These are phyloP conservation scores for Pyricularia sp. DNA, from an alignment of 2,329 filamentous ascomycete species.

Conservation along the genomic window DNA sequence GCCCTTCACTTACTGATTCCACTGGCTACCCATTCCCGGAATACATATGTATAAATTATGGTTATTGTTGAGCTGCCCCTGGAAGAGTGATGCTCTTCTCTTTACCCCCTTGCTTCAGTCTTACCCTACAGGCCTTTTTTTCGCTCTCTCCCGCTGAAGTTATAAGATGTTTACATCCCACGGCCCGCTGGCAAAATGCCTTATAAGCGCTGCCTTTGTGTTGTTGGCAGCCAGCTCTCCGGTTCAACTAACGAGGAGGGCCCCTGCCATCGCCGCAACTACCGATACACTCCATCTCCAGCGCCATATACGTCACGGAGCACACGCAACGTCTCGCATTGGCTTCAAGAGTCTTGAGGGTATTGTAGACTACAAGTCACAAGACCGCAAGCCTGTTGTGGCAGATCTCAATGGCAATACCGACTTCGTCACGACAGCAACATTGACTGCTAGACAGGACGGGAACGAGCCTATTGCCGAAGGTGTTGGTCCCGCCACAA, in stretches of 20 bases:
- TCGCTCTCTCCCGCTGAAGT: neutral
- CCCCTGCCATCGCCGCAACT: conserved; percentile 6
- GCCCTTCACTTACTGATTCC: neutral
- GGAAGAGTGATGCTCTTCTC: neutral
- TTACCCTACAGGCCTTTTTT: neutral
- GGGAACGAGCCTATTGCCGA: neutral
- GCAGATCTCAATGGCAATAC: neutral
- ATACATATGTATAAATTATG: neutral
- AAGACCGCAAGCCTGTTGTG: neutral
- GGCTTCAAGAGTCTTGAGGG: neutral
- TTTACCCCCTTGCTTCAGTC: neutral
- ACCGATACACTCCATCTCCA: conserved; percentile 6
- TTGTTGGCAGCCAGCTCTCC: conserved; percentile 1
- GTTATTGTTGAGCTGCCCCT: neutral
- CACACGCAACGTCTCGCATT: neutral
- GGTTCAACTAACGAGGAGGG: conserved; percentile 2
- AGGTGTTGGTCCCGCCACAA: conserved; percentile 3
- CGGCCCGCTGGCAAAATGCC: neutral
- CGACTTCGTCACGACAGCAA: neutral
- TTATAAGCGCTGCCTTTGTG: conserved; percentile 6
- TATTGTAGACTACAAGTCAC: neutral
- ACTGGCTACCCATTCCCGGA: neutral
- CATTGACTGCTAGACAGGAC: neutral
- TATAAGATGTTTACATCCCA: neutral
- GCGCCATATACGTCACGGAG: neutral